Evolutionary conservation across 495 filamentous ascomycete genomes (phyloP).

Genomic region (Letharia columbiana): DNA sequence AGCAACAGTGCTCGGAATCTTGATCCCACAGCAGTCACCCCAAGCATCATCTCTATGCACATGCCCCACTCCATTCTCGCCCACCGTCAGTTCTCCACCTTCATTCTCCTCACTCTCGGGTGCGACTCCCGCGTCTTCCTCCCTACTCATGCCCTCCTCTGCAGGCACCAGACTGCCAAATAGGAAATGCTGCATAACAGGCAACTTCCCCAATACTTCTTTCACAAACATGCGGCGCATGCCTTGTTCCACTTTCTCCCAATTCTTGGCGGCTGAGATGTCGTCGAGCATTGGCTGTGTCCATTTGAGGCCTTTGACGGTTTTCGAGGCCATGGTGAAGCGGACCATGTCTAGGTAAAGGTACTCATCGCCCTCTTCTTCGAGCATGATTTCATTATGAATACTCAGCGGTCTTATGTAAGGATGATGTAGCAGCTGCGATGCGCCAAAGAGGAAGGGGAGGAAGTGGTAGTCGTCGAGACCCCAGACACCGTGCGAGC

Average conservation of each 20-base stretch:
- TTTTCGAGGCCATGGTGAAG: slow-evolving; percentile 94
- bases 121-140: slow-evolving; percentile 32
- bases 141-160: slow-evolving; percentile 57
- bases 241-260: slow-evolving; percentile 85
- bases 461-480: slow-evolving; percentile 94
- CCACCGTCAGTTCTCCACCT: slow-evolving; percentile 45
- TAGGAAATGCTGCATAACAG: slow-evolving; percentile 96
- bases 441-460: slow-evolving; percentile 94
- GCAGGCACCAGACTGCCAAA: slow-evolving; percentile 82
- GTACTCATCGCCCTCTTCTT: slow-evolving; percentile 74
- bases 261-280: slow-evolving; percentile 84
- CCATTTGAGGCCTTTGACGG: slow-evolving; percentile 90
- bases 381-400: slow-evolving; percentile 75
- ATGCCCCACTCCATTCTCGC: slow-evolving; percentile 58
- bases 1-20: slow-evolving; percentile 87
- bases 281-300: slow-evolving; percentile 98
- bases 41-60: slow-evolving; percentile 63
- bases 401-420: slow-evolving; percentile 82
- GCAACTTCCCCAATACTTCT: slow-evolving; percentile 87
- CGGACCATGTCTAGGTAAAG: slow-evolving; percentile 86
- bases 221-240: slow-evolving; percentile 95
- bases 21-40: slow-evolving; percentile 98
- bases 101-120: slow-evolving; percentile 44
- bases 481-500: slow-evolving; percentile 93
- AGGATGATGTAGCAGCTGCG: slow-evolving; percentile 78